Base-by-base conservation (phyloP, 805 yeast genomes). In the Candida ipomoeae region DNA sequence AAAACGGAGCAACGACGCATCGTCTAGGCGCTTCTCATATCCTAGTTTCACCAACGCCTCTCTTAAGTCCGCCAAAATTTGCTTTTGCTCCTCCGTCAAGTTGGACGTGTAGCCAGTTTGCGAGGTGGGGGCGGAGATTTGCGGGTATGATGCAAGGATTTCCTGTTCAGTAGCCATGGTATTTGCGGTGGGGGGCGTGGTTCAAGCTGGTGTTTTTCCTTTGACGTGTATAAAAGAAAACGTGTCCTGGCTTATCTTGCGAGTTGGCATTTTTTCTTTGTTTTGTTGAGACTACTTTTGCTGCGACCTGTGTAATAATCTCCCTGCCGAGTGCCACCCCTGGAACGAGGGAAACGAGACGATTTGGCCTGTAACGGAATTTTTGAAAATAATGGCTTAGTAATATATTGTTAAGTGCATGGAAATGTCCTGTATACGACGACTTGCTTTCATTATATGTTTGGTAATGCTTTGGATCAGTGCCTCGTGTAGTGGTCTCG, bases 101-200 rank as follows among this genome's bases (percentile, higher is more conserved):
- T 81, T 82, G 31, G 97, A 96, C 26, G 96, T 89, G 68, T 82
- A 84, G 4, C 97, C 97, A 23, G 87, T 74, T 54, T 80, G 81
- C 17, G 69, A 67, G 15, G 82, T 79, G 20, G 81, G 77, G n/a
- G 86, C 83, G 44, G 82, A 76, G 15, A 64, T 69, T 64, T 87
- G 91, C 29, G 95, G 94, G 65, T 77, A 86, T n/a, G 90, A 83
- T 23, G 74, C 78, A 48, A 73, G 66, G 45, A 72, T 61, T 56
- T 73, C 77, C 51, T 64, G 59, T 57, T 69, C 72, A 33, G 70
- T 52, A 33, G 65, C 60, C 54, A 61, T 57, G 51, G 45, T 57
- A 41, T 39, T 13, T 40, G 46, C n/a, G 40, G 35, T 23, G 39
- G 17, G 36, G 26, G 32, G 20, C 34, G 43, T 40, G 20, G 33